Evolutionary conservation across 2,329 filamentous ascomycete genomes (phyloP).

Genomic region (Cryphonectria carpinicola): DNA sequence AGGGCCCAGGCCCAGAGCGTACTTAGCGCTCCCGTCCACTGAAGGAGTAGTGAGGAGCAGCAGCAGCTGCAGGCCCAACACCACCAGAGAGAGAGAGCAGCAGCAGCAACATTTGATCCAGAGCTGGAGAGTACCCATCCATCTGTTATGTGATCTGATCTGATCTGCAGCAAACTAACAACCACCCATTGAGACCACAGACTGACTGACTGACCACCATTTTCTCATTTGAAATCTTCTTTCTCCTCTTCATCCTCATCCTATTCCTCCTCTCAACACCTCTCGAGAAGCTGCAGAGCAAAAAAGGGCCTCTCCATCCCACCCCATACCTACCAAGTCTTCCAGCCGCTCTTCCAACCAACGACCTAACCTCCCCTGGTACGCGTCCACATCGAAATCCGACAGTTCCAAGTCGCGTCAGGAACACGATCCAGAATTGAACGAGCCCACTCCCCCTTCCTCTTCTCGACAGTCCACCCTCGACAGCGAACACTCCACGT

Average conservation of each 20-base stretch:
- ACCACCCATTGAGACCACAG: background rate
- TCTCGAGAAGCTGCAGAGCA: background rate
- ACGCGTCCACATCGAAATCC: conserved; percentile 8
- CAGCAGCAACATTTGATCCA: background rate
- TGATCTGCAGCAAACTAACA: conserved; percentile 1
- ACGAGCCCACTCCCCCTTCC: background rate
- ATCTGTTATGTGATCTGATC: background rate
- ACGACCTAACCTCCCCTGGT: background rate
- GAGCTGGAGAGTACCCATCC: background rate
- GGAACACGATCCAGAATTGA: background rate
- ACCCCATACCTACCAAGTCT: background rate
- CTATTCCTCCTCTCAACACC: background rate
- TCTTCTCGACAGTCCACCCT: background rate
- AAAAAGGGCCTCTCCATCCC: background rate
- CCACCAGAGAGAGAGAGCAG: background rate
- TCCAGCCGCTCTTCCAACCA: background rate
- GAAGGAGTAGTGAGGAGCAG: conserved; percentile 9
- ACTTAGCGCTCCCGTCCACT: background rate
- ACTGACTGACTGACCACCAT: background rate
- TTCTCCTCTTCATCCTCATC: background rate
- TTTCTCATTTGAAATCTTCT: background rate
- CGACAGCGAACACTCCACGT: background rate
- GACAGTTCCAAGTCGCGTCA: conserved; percentile 8
- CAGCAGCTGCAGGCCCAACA: background rate
- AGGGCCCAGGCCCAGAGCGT: no score